Evolutionary conservation across 2,329 filamentous ascomycete species (phyloP).

Genomic region (Passalora sequoiae): DNA sequence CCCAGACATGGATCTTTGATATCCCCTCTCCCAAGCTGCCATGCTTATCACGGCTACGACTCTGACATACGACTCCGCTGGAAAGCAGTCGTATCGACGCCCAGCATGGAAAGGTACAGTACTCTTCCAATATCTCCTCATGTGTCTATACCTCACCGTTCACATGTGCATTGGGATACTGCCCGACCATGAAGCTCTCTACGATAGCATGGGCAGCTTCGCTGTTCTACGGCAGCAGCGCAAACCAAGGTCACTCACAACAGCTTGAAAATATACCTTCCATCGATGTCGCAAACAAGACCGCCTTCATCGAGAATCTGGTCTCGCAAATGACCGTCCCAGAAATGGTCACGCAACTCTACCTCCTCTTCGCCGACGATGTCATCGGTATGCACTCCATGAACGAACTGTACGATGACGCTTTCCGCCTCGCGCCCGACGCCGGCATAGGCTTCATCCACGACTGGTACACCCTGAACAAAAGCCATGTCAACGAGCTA

Average conservation of each 20-base stretch:
- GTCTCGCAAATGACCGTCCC: conserved; percentile 18
- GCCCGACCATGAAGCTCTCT: background rate
- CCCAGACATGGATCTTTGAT: too few relatives aligned
- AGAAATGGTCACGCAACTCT: conserved; percentile 19
- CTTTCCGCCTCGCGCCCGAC: conserved; percentile 12
- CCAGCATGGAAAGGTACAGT: too few relatives aligned
- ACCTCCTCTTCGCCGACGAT: conserved; percentile 20
- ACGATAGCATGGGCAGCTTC: background rate
- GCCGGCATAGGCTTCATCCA: conserved; percentile 18
- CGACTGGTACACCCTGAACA: conserved; percentile 16
- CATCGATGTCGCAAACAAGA: background rate
- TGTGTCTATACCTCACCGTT: too few relatives aligned
- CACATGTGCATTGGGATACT: too few relatives aligned
- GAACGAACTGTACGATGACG: conserved; percentile 18
- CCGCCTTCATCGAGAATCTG: conserved; percentile 15
- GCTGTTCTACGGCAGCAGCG: background rate
- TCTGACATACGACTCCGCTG: too few relatives aligned
- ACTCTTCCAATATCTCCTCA: too few relatives aligned
- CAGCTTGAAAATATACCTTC: background rate
- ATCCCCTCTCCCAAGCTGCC: too few relatives aligned
- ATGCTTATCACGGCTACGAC: too few relatives aligned
- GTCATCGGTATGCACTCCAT: conserved; percentile 11
- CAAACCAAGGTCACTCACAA: background rate
- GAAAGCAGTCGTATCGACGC: too few relatives aligned
- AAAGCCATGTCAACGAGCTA: conserved; percentile 12